A percentile compares a stretch with the other conserved stretches of the same genome.
Evolutionary conservation across 306 rosid genomes (phyloP).

Genomic region (Carpinus viminea): DNA sequence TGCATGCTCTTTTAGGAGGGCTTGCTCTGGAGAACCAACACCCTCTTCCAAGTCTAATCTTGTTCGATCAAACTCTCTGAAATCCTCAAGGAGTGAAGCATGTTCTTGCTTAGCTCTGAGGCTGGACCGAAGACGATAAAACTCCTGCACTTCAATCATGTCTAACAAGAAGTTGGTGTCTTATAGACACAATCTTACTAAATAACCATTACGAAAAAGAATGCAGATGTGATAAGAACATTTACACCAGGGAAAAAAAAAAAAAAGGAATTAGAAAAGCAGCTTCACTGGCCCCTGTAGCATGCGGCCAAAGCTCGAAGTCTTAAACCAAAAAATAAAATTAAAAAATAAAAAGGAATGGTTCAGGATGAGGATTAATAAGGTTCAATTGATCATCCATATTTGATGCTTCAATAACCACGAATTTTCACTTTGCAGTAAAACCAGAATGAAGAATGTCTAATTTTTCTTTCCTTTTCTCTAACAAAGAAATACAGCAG

Average conservation of each 20-base stretch:
- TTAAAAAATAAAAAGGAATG: too few relatives aligned
- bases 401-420: not conserved
- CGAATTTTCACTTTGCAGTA: not conserved
- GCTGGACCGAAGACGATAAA: conserved; percentile 88
- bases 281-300: conserved; percentile 1
- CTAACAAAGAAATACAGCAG: not conserved
- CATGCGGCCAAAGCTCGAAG: not conserved
- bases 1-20: conserved; percentile 78
- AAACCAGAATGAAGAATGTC: not conserved
- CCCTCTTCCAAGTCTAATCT: conserved; percentile 89
- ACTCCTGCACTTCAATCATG: conserved; percentile 83
- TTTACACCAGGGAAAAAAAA: not conserved
- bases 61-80: conserved; percentile 93
- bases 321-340: not conserved
- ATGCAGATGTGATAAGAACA: not conserved
- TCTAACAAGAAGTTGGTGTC: conserved; percentile 39
- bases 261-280: too few relatives aligned
- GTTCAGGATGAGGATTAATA: not conserved
- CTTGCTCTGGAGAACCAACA: conserved; percentile 58
- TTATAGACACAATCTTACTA: conserved; percentile 24
- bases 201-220: conserved; percentile 4
- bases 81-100: conserved; percentile 94
- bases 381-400: conserved; percentile 7
- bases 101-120: conserved; percentile 88
- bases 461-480: not conserved